Conservation (phyloP, 257 asterid genomes). For the Scutellaria baicalensis region DNA sequence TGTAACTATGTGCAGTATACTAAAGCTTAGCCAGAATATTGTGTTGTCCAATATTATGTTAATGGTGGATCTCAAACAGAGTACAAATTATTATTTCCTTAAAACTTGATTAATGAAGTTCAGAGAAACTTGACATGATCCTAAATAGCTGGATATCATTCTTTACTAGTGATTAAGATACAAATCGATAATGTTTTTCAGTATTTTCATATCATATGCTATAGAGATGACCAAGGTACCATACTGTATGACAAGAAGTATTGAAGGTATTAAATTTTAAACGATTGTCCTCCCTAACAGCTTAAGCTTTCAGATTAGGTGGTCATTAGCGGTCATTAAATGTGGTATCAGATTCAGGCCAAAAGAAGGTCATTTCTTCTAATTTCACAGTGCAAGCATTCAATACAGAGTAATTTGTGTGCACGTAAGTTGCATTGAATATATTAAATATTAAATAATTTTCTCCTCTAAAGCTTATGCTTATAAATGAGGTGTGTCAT, state of each 20-base stretch:
- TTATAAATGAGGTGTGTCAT: background rate
- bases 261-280: background rate
- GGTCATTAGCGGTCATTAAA: too few species aligned
- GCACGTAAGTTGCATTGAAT: too few species aligned
- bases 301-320: background rate
- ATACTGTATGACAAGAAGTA: background rate
- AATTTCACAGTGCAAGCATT: too few species aligned
- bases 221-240: background rate
- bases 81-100: background rate
- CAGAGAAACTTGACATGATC: background rate
- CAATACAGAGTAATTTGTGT: too few species aligned
- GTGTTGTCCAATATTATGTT: background rate
- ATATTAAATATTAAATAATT: too few species aligned
- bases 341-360: too few species aligned
- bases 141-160: background rate
- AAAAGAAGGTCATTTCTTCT: too few species aligned
- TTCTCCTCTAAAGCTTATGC: background rate
- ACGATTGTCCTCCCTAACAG: background rate
- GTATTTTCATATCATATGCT: background rate
- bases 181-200: background rate
- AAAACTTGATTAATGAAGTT: background rate
- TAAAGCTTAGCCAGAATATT: constrained; percentile 2
- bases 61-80: background rate
- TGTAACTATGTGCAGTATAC: constrained; percentile 10
- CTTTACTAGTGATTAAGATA: background rate